Base-by-base conservation (phyloP, 371 early-diverging fungal genomes). In the Mortierella sp. region DNA sequence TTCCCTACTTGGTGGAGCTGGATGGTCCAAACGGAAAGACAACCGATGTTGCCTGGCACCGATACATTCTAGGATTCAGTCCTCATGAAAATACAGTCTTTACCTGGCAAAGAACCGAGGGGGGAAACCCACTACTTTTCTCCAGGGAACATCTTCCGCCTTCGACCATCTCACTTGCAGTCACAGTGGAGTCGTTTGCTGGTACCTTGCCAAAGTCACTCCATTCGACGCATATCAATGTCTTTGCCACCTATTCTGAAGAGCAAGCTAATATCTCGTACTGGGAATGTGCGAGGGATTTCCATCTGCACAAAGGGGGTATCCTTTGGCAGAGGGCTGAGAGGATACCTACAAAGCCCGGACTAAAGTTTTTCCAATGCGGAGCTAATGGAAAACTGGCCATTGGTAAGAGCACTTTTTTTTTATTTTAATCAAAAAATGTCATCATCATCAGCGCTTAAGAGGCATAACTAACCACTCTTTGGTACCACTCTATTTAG, bases 311-410 rank as follows among this genome's bases (percentile, higher is more conserved):
- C 52, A 55, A 60, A 19, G 66, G 63, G 16, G 62, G 28, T 9
- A 59, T 47, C 14, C 46, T 72, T 7, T 79, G 79, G 79, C 72
- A 63, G 26, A 53, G 67, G 26, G 73, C 73, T 16, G 79, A 70
- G 28, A 56, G 70, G 7, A 72, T 79, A 21, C 63, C 73, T 2
- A 73, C 73, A 15, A 68, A 72, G 23, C 51, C 57, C 2, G 63
- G 60, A 21, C 53, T 79, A 3, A 66, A 69, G 44, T 37, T 72
- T 47, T 79, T 79, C 50, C 70, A 79, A 44, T 79, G 79, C 44
- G 79, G 79, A 58, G 79, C 79, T 47, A 79, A 79, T 55, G 79
- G 79, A 37, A 79, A 79, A 19, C 65, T 79, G 1, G 79, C 79
- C 16, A 11, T 79, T 1, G 79, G 79, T 72, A 66, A 15, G 73